Evolutionary conservation across 176 grass and related monocot species (phyloP).

Genomic region (Pontederia crassipes): DNA sequence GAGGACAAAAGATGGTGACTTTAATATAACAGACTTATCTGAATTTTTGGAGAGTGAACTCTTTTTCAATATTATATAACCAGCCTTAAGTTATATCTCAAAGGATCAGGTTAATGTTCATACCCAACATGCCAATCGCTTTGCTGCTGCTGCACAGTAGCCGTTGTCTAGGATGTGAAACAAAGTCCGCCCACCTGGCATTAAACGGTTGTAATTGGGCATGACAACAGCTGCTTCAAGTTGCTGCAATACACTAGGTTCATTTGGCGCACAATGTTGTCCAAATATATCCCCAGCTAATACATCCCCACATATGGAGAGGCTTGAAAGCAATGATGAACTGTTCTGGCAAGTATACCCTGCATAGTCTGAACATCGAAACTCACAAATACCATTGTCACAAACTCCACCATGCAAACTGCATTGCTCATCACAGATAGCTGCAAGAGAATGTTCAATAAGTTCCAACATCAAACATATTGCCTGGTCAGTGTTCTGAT

Average conservation of each 20-base stretch:
- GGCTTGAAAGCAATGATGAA: conserved; percentile 62
- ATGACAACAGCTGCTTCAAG: conserved; percentile 84
- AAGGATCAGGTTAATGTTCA: neutral
- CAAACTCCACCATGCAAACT: conserved; percentile 99
- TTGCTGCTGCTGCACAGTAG: conserved; percentile 87
- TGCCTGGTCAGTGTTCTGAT: neutral
- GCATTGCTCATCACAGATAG: conserved; percentile 94
- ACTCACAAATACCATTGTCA: conserved; percentile 94
- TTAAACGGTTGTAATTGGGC: conserved; percentile 97
- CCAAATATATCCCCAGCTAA: conserved; percentile 66
- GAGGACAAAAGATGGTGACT: too few relatives aligned
- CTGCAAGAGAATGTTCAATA: conserved; percentile 29
- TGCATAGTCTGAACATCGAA: conserved; percentile 97
- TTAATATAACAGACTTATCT: too few relatives aligned
- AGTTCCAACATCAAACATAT: neutral
- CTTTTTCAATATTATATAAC: too few relatives aligned
- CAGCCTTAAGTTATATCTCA: too few relatives aligned
- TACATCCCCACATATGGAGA: conserved; percentile 94
- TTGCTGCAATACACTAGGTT: conserved; percentile 87
- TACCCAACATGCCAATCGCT: conserved; percentile 98
- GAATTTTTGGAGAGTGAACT: too few relatives aligned
- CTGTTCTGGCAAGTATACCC: conserved; percentile 99
- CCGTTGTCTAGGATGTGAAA: conserved; percentile 90
- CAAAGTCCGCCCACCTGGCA: conserved; percentile 68
- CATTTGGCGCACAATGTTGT: conserved; percentile 93